Evolutionary conservation across 768 basidiomycete species (phyloP).

Genomic region (Hortiboletus flavorubellus): DNA sequence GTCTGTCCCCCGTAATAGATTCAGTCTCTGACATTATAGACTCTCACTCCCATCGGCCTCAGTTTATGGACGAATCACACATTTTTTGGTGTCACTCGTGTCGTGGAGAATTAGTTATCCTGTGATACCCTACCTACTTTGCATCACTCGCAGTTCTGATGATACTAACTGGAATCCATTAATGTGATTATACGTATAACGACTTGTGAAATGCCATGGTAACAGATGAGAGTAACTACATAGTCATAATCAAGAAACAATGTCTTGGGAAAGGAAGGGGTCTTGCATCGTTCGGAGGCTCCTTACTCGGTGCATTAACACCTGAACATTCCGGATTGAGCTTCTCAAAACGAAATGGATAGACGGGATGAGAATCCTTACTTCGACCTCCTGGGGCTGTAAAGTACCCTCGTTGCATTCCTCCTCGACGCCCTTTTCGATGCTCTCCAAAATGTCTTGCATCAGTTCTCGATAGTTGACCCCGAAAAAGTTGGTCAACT

Average conservation of each 20-base stretch:
- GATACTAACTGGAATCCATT: slow-evolving; percentile 20
- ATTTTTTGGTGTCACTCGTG: slow-evolving; percentile 89
- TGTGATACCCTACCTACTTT: slow-evolving; percentile 33
- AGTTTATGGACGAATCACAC: slow-evolving; percentile 85
- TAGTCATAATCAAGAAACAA: slow-evolving; percentile 5
- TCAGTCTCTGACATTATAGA: slow-evolving; percentile 15
- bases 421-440: slow-evolving; percentile 71
- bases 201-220: slow-evolving; percentile 5
- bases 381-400: slow-evolving; percentile 68
- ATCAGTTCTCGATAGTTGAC: slow-evolving; percentile 80
- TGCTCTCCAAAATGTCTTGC: slow-evolving; percentile 73
- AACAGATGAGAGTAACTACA: slow-evolving; percentile 1
- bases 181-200: slow-evolving; percentile 18
- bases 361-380: slow-evolving; percentile 32
- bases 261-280: slow-evolving; percentile 8
- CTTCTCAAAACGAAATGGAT: neutral
- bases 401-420: slow-evolving; percentile 64
- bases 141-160: neutral
- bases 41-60: slow-evolving; percentile 42
- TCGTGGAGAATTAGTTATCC: slow-evolving; percentile 74
- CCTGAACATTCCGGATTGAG: slow-evolving; percentile 35
- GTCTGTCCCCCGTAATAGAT: slow-evolving; percentile 52
- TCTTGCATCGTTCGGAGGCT: slow-evolving; percentile 27
- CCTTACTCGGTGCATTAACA: slow-evolving; percentile 39
- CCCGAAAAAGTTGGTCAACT: slow-evolving; percentile 84